Evolutionary conservation across 2,329 filamentous ascomycete genomes (phyloP).

Genomic region (Cladosporium cucumerinum): DNA sequence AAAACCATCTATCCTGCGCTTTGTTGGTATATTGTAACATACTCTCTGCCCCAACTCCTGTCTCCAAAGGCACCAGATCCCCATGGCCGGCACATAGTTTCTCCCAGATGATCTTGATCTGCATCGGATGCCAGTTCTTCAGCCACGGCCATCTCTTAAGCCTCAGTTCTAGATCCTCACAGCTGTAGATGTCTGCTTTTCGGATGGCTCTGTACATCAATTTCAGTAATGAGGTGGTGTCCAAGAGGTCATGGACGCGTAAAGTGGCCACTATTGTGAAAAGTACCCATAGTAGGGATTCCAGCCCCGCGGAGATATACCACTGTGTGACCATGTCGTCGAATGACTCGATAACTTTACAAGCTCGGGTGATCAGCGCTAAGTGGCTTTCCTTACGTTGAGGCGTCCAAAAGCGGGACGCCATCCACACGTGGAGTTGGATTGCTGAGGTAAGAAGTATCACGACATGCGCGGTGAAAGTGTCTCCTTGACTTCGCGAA

Average conservation of each 20-base stretch:
- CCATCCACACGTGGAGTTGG: constrained; percentile 15
- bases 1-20: constrained; percentile 2
- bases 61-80: constrained; percentile 2
- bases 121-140: constrained; percentile 7
- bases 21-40: background rate
- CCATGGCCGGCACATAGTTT: constrained; percentile 3
- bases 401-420: constrained; percentile 11
- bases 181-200: constrained; percentile 3
- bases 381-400: constrained; percentile 6
- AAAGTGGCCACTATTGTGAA: constrained; percentile 3
- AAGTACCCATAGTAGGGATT: constrained; percentile 8
- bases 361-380: constrained; percentile 4
- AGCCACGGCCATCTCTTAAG: constrained; percentile 12
- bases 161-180: background rate
- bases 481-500: background rate
- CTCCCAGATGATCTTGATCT: constrained; percentile 7
- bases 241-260: background rate
- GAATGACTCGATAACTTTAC: constrained; percentile 4
- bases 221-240: background rate
- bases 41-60: background rate
- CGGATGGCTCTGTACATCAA: constrained; percentile 3
- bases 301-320: constrained; percentile 9
- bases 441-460: constrained; percentile 7
- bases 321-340: constrained; percentile 16
- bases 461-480: background rate